These are phyloP conservation scores for Diaporthe ampelina DNA, from an alignment of 2,329 filamentous ascomycete genomes.

Conservation along the genomic window DNA sequence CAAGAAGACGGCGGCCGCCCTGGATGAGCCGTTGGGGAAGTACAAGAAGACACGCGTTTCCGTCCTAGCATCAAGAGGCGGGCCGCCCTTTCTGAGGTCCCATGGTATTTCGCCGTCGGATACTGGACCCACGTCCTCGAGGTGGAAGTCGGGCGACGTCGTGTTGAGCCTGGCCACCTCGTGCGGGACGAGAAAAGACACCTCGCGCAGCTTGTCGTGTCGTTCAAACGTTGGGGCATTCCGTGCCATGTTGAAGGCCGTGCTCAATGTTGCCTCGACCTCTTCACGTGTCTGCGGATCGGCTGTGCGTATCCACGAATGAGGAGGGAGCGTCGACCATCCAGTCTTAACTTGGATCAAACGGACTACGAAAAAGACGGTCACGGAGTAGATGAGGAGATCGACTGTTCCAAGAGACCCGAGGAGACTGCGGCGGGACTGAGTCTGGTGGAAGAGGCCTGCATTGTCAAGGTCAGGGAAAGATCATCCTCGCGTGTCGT, in stretches of 20 bases:
- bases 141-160: conserved; percentile 3
- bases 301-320: neutral
- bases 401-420: too few species aligned
- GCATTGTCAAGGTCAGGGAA: neutral
- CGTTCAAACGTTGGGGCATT: neutral
- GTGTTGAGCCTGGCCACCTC: conserved; percentile 29
- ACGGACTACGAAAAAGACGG: too few species aligned
- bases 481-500: too few species aligned
- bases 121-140: conserved; percentile 11
- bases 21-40: neutral
- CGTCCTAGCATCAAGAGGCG: neutral
- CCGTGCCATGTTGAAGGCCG: conserved; percentile 15
- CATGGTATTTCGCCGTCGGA: neutral
- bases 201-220: conserved; percentile 5
- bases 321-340: neutral
- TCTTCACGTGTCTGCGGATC: neutral
- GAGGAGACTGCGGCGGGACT: neutral
- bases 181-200: conserved; percentile 17
- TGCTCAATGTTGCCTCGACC: neutral
- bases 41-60: conserved; percentile 32
- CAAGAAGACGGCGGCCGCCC: conserved; percentile 11
- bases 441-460: conserved; percentile 17
- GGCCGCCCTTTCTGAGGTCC: neutral
- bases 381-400: too few species aligned
- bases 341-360: neutral